Conservation (phyloP, 2,329 filamentous ascomycete genomes). For the Fusarium sp. region DNA sequence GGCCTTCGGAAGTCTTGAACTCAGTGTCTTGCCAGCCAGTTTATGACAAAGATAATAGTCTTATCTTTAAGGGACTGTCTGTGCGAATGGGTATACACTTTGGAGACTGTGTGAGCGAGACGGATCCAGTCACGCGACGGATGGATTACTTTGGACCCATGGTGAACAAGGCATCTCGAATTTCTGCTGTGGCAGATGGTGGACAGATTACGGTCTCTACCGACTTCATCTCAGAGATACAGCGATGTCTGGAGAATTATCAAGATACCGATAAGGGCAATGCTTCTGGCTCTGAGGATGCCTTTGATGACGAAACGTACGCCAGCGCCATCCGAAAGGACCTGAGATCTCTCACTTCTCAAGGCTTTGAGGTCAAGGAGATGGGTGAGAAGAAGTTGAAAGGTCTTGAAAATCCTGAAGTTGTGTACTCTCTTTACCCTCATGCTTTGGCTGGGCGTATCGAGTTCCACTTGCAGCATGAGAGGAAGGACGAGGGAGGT, state of each 20-base stretch:
- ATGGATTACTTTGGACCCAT: conserved; percentile 99
- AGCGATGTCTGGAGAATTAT: conserved; percentile 89
- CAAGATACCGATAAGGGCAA: conserved; percentile 84
- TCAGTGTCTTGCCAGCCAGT: conserved; percentile 88
- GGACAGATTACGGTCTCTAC: conserved; percentile 97
- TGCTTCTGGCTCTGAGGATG: conserved; percentile 77
- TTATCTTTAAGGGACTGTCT: conserved; percentile 94
- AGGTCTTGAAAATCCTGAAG: conserved; percentile 96
- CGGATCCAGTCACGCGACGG: conserved; percentile 93
- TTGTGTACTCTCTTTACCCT: conserved; percentile 95
- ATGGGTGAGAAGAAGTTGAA: conserved; percentile 96
- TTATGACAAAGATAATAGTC: conserved; percentile 84
- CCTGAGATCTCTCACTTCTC: conserved; percentile 86
- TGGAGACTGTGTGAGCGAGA: conserved; percentile 94
- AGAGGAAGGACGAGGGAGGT: conserved; percentile 61
- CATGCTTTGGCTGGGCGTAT: conserved; percentile 88
- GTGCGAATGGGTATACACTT: conserved; percentile 99
- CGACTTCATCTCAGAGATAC: conserved; percentile 97
- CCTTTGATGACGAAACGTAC: conserved; percentile 80
- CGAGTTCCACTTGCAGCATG: conserved; percentile 73
- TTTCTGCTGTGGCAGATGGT: conserved; percentile 94
- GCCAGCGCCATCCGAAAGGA: conserved; percentile 88
- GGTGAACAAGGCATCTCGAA: conserved; percentile 97
- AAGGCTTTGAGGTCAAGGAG: conserved; percentile 97
- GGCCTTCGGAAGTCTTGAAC: conserved; percentile 93